Base-by-base conservation (phyloP, 495 filamentous ascomycete genomes). In the Lasiosphaeria miniovina region DNA sequence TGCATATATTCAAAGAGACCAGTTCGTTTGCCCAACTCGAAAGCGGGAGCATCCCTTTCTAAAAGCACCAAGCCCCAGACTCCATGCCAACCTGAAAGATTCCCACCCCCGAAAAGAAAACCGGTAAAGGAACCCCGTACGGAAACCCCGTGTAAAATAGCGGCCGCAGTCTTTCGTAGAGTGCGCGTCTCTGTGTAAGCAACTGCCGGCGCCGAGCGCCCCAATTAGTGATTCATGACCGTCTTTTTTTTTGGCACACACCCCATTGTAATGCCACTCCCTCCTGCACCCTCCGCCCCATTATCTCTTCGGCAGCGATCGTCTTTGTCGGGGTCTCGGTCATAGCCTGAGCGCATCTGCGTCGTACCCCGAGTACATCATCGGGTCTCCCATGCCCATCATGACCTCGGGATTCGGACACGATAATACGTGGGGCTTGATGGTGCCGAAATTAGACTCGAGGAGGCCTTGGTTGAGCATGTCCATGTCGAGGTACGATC, bases 311-410 rank as follows among this genome's bases (percentile, higher is more conserved):
- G 43, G 43, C 5, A 46, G 15, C 12, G 43, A n/a, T 46, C 43
- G 43, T 11, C 8, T 14, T n/a, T 2, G 6, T n/a, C 15, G 8
- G 3, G 4, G 38, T n/a, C 32, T 8, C 1, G 11, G 24, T 24
- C 50, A 70, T 8, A 70, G 56, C 48, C 65, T 61, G 52, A 71
- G 53, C 24, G 61, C 35, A 36, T 71, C 68, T 43, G 57, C 62
- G 36, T 68, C 68, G 61, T 76, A 76, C 35, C 72, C 69, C 15
- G 69, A 69, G 52, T 74, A 76, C 41, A 80, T 79, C 77, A 80
- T 79, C 34, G 78, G 76, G 50, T 80, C 78, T 15, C 73, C 76
- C 59, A 79, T 71, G n/a, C 77, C 77, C 61, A 79, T 64, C 76
- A 80, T 81, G 17, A 79, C 75, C 53, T 78, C 75, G 7, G 72